Conservation (phyloP, 1,139 yeast genomes). For the Hemisphaericaspora subhashii region DNA sequence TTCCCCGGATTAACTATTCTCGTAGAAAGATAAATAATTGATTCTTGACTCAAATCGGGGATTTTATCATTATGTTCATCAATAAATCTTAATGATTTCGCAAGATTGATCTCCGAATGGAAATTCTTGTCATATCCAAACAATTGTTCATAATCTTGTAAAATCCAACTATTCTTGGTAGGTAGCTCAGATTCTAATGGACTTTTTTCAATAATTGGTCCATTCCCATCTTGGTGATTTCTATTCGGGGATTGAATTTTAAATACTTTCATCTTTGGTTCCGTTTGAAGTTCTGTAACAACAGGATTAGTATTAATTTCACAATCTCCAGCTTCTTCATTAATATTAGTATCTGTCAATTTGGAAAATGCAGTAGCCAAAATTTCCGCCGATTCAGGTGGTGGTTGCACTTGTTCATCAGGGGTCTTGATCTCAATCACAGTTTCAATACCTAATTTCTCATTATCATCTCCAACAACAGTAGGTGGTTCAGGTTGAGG, state of each 20-base stretch:
- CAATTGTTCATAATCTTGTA: constrained; percentile 14
- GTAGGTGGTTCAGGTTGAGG: background rate
- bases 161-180: constrained; percentile 11
- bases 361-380: constrained; percentile 3
- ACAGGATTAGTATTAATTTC: constrained; percentile 8
- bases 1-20: constrained; percentile 14
- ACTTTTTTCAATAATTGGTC: constrained; percentile 7
- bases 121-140: constrained; percentile 12
- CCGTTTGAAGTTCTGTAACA: constrained; percentile 9
- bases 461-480: background rate
- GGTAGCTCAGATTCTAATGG: constrained; percentile 5
- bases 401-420: background rate
- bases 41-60: constrained; percentile 9
- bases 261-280: constrained; percentile 11
- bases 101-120: constrained; percentile 11
- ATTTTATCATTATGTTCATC: constrained; percentile 4
- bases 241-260: constrained; percentile 6
- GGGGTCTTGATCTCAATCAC: background rate
- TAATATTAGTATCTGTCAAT: background rate
- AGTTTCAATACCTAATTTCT: background rate
- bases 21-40: constrained; percentile 13
- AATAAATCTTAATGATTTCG: constrained; percentile 12
- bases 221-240: constrained; percentile 3
- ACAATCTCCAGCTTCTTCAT: background rate
- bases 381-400: too few relatives aligned